Percentiles rank a stretch among this genome's conserved stretches.
phyloP scores from a whole-genome alignment of 345 rosid species.

The Lenwebbia sp. region DNA sequence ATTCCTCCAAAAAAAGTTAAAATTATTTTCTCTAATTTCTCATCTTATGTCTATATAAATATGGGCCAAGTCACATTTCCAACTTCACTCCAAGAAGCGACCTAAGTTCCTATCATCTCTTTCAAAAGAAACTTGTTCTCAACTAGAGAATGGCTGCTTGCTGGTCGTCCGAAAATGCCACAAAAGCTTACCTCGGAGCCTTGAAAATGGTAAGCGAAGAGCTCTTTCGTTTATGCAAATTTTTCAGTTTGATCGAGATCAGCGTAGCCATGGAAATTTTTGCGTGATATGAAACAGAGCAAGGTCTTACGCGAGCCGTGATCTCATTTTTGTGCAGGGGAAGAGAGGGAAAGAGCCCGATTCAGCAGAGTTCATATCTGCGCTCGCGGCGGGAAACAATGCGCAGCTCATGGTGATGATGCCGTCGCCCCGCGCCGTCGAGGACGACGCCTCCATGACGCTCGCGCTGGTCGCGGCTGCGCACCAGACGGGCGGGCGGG shows the following conservation, averaged over 20 bases:
- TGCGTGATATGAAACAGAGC: background rate
- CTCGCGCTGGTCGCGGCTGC: slow-evolving; percentile 36
- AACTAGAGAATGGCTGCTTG: slow-evolving; percentile 3
- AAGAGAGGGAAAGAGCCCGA: slow-evolving; percentile 34
- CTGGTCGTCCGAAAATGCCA: slow-evolving; percentile 61
- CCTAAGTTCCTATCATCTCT: background rate
- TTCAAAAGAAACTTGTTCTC: background rate
- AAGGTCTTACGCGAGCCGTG: background rate
- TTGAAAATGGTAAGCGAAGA: slow-evolving; percentile 26
- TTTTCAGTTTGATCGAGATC: background rate
- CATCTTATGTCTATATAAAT: background rate
- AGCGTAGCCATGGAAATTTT: background rate
- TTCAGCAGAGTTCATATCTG: slow-evolving; percentile 45
- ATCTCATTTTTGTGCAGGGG: slow-evolving; percentile 9
- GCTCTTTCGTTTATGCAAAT: background rate
- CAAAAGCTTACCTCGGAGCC: slow-evolving; percentile 38
- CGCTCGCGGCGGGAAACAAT: slow-evolving; percentile 46
- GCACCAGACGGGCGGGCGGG: slow-evolving; percentile 32
- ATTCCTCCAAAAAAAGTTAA: background rate
- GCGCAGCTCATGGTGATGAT: slow-evolving; percentile 38
- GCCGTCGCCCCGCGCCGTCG: background rate
- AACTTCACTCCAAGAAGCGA: background rate
- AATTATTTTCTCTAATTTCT: background rate
- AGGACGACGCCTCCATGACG: slow-evolving; percentile 3
- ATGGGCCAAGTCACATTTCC: background rate